phyloP scores from a whole-genome alignment of 257 asterid genomes.

The Solanum appendiculatum region DNA sequence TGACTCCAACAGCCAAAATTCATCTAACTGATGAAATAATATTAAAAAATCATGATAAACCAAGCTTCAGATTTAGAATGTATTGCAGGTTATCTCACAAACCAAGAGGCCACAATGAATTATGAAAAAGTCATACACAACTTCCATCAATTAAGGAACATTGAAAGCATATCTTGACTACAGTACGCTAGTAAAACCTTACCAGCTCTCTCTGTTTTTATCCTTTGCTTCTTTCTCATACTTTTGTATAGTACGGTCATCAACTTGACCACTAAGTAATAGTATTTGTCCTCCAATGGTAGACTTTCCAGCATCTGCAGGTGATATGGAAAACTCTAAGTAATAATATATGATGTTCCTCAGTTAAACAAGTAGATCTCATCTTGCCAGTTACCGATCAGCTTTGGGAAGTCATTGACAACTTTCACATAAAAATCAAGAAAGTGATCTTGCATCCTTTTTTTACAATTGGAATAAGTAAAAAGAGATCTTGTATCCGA shows the following conservation, averaged over 20 bases:
- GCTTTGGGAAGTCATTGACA: not conserved
- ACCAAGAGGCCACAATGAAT: not conserved
- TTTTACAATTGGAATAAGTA: not conserved
- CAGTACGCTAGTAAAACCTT: constrained; percentile 11
- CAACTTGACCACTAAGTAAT: constrained; percentile 95
- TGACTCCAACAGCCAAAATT: not conserved
- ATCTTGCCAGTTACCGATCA: not conserved
- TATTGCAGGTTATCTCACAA: not conserved
- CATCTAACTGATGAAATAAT: not conserved
- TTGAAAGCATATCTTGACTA: not conserved
- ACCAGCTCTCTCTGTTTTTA: constrained; percentile 98
- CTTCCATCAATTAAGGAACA: not conserved
- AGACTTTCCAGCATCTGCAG: constrained; percentile 97
- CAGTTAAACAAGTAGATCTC: not conserved
- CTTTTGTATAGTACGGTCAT: constrained; percentile 95
- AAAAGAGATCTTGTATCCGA: not conserved
- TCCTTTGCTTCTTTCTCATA: constrained; percentile 98
- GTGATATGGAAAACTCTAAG: not conserved
- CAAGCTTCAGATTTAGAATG: not conserved
- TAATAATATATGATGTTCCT: not conserved
- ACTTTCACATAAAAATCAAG: not conserved
- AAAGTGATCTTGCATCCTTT: not conserved
- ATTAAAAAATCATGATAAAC: not conserved
- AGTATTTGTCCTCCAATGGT: constrained; percentile 94
- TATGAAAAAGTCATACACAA: not conserved